A percentile compares a stretch with the other conserved stretches of the same genome.
These are phyloP conservation scores for Fusarium nanum DNA, from an alignment of 2,329 filamentous ascomycete genomes.

Conservation along the genomic window DNA sequence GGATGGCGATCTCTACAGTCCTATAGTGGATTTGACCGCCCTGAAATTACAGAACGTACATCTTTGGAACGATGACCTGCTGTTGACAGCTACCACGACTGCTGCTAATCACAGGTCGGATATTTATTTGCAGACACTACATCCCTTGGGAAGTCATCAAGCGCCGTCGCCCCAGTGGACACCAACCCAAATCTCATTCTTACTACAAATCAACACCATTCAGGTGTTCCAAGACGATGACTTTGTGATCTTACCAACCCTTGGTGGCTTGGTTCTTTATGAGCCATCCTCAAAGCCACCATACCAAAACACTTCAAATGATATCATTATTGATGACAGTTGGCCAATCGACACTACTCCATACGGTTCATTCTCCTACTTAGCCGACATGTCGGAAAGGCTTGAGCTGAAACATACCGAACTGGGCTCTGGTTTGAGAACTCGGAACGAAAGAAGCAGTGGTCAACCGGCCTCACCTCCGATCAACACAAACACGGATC, in stretches of 20 bases:
- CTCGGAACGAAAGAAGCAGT: neutral
- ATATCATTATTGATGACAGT: neutral
- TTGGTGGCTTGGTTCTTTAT: constrained; percentile 19
- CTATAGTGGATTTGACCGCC: neutral
- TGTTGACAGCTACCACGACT: constrained; percentile 3
- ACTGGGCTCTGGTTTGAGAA: neutral
- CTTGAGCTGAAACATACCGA: constrained; percentile 6
- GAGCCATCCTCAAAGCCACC: constrained; percentile 1
- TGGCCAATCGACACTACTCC: neutral
- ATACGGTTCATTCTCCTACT: neutral
- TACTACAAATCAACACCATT: neutral
- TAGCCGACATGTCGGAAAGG: neutral
- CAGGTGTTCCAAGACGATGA: constrained; percentile 35
- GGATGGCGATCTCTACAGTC: neutral
- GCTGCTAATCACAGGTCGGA: neutral
- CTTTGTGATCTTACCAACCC: constrained; percentile 26
- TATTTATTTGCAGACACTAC: constrained; percentile 5
- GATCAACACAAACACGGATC: neutral
- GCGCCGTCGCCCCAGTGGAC: neutral
- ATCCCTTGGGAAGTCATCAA: neutral
- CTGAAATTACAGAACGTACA: constrained; percentile 1
- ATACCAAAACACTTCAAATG: neutral
- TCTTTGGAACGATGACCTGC: constrained; percentile 32
- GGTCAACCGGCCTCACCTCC: neutral
- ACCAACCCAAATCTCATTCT: neutral